Evolutionary conservation across 371 early-diverging fungal species (phyloP), one percentile per base, ranked within the genome.

Genomic region (Rhizopus stolonifer): DNA sequence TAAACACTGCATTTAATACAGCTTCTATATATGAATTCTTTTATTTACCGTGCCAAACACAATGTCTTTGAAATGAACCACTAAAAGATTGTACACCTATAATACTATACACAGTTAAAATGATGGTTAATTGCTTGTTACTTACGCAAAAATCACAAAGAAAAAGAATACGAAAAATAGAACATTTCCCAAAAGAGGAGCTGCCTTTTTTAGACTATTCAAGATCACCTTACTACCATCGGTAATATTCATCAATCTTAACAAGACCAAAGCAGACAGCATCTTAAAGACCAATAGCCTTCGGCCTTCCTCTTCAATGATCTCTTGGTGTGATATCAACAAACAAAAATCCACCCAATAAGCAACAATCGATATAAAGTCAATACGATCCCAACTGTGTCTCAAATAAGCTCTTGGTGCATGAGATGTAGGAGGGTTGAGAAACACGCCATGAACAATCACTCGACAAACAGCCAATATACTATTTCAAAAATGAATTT

Each of bases 381-480:
- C 87, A 21, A 86, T 71, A n/a, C 87, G 72, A 47, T 85, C 85
- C 81, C 82, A 86, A 42, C 80, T 79, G 42, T 86, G 87, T 11
- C 87, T 69, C 17, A 86, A 67, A 44, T 75, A 86, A 0, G 87
- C 81, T 10, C 43, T 29, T 43, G 24, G 52, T 17, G n/a, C 21
- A 32, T 48, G 55, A 7, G 46, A 29, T 29, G 46, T 25, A n/a
- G 49, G 49, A 40, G 77, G 62, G 40, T 80, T 74, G 29, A 80
- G 52, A 19, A 83, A 36, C 24, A 85, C 49, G 1, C 86, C 86
- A 62, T 71, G 79, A 1, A 79, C 83, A 11, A 83, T 68, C 13
- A 84, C 72, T 23, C 83, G 79, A 21, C 65, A 53, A 4, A 64
- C n/a, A 19, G 19, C 83, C 78, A 25, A 49, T 15, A 21, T n/a